Evolutionary conservation across 2,329 filamentous ascomycete genomes (phyloP), one percentile per base, ranked within the genome.

Genomic region (Curvularia verruculosa): DNA sequence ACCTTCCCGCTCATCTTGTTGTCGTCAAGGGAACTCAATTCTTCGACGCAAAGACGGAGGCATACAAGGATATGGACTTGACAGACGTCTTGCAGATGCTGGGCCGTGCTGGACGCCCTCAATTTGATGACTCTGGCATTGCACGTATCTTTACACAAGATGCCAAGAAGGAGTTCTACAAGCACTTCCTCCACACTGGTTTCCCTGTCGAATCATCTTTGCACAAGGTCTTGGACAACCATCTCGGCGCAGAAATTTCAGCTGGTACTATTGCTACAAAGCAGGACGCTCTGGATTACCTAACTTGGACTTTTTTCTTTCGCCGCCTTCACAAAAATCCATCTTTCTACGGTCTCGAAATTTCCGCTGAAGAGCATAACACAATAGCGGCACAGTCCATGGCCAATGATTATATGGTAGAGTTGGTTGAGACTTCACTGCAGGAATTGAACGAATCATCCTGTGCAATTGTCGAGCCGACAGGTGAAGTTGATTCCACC

Each of bases 251-350:
- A 57, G 95, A 99, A 79, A 88, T 98, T 5, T 96, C 93, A 0
- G 92, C 95, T 0, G 93, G 91, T 65, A 99, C 95, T 0, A 91
- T 99, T 49, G 82, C 89, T 29, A 96, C 92, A 8, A 97, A 97
- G 77, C 95, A 99, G 77, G 95, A 99, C 78, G 95, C 95, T 0
- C 84, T 99, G 3, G 96, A 99, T 77, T 99, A 99, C 73, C 80
- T 99, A 51, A 99, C 95, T 0, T 99, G 96, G 95, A 99, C 96
- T 0, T 99, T 99, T 81, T 99, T 99, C 85, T 99, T 99, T 84
- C 87, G 96, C 2, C 85, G 95, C 10, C 80, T 99, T 37, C 95
- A 99, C 81, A 99, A 99, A 82, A 99, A 99, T 68, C 95, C 95
- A 1, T 96, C 93, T 0, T 99, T 96, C 79, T 99, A 99, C 68